A percentile compares a stretch with the other conserved stretches of the same genome.
Conservation (phyloP, 176 grass and related monocot species). For the Bonia amplexicaulis region DNA sequence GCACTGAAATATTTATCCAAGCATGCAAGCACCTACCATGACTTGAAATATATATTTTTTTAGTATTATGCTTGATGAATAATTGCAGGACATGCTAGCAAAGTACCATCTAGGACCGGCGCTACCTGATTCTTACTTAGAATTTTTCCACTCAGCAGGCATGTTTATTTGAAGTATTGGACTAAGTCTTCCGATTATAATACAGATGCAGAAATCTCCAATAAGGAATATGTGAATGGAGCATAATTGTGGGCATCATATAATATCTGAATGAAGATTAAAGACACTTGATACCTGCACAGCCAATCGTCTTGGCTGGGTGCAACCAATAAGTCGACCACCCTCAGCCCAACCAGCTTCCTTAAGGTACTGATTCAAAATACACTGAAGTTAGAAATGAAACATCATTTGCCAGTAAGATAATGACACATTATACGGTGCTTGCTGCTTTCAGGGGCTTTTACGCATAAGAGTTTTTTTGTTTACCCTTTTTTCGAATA, state of each 20-base stretch:
- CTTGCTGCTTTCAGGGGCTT: background rate
- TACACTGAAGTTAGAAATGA: slow-evolving; percentile 16
- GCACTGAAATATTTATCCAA: background rate
- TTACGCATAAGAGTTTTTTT: no score
- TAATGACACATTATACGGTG: background rate
- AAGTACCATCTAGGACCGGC: background rate
- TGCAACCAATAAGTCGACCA: slow-evolving; percentile 90
- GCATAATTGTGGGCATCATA: background rate
- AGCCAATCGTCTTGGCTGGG: slow-evolving; percentile 89
- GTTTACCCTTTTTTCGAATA: background rate
- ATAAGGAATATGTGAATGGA: background rate
- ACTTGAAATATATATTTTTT: background rate
- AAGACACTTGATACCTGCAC: slow-evolving; percentile 63
- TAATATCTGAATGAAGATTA: slow-evolving; percentile 3
- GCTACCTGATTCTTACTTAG: background rate
- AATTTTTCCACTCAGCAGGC: background rate
- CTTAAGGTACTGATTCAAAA: slow-evolving; percentile 66
- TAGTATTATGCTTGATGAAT: background rate
- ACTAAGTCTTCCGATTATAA: background rate
- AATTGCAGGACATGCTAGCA: background rate
- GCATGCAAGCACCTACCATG: background rate
- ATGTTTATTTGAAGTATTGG: background rate
- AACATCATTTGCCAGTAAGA: background rate
- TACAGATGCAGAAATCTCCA: background rate
- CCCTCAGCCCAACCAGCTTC: slow-evolving; percentile 96